Conservation (phyloP, 2,329 filamentous ascomycete species). For the Cyphellophora attinorum region DNA sequence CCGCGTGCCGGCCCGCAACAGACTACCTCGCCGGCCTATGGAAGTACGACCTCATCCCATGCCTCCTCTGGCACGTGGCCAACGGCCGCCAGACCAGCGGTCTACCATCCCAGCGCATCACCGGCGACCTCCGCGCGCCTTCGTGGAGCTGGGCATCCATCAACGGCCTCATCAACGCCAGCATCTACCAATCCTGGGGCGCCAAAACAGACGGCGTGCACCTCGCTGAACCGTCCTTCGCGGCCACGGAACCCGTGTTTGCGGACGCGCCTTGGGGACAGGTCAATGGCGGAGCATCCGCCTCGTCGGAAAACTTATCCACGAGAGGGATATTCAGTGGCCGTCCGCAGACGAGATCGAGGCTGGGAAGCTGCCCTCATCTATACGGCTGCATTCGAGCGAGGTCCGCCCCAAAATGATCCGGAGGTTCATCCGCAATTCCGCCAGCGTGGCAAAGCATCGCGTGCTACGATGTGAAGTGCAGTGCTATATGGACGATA, state of each 20-base stretch:
- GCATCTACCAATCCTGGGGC: conserved; percentile 2
- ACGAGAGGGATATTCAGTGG: background rate
- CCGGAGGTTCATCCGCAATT: background rate
- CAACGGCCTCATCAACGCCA: conserved; percentile 2
- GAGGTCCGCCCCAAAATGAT: background rate
- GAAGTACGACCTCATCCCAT: conserved; percentile 6
- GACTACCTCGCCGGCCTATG: conserved; percentile 10
- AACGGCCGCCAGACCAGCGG: conserved; percentile 1
- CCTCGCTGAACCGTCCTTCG: background rate
- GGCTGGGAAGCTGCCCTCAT: background rate
- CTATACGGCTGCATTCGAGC: background rate
- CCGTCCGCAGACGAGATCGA: background rate
- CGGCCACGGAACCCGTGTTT: background rate
- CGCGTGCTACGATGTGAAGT: conserved; percentile 1
- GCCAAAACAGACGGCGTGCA: background rate
- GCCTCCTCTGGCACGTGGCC: conserved; percentile 8
- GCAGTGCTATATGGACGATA: conserved; percentile 2
- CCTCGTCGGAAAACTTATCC: background rate
- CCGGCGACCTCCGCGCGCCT: conserved; percentile 2
- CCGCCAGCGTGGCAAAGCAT: background rate
- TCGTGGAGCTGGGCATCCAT: conserved; percentile 6
- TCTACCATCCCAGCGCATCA: background rate
- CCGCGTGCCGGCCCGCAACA: background rate
- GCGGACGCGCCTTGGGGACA: background rate
- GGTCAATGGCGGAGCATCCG: background rate